phyloP scores from a whole-genome alignment of 441 rosid species.

The Jatropha multifida region DNA sequence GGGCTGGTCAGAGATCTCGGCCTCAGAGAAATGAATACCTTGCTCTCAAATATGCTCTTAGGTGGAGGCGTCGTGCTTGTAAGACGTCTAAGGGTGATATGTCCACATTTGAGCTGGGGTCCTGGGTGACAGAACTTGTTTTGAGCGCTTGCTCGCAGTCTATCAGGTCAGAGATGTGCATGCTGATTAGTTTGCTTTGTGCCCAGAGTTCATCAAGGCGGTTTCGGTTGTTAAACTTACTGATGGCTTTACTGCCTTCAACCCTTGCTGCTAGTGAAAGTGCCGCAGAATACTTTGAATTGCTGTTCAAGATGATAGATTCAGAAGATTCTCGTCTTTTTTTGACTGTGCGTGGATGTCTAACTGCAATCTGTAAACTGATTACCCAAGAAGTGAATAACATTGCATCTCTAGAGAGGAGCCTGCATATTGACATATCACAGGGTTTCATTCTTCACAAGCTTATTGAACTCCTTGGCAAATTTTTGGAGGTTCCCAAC shows the following conservation, averaged over 20 bases:
- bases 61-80: conserved; percentile 85
- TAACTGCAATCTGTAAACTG: conserved; percentile 79
- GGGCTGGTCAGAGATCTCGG: conserved; percentile 72
- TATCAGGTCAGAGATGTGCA: conserved; percentile 99
- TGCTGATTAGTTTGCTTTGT: conserved; percentile 86
- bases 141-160: conserved; percentile 99
- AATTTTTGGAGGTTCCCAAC: conserved; percentile 93
- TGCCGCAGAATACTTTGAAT: conserved; percentile 97
- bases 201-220: conserved; percentile 89
- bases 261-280: conserved; percentile 98
- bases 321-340: conserved; percentile 96
- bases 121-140: conserved; percentile 99
- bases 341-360: conserved; percentile 94
- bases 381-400: conserved; percentile 93
- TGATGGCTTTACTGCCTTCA: conserved; percentile 85
- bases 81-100: conserved; percentile 72
- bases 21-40: conserved; percentile 83
- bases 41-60: conserved; percentile 89
- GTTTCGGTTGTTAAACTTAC: conserved; percentile 82
- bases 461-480: conserved; percentile 96
- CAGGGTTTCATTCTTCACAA: conserved; percentile 99
- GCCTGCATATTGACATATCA: conserved; percentile 98
- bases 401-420: conserved; percentile 92
- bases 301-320: conserved; percentile 95
- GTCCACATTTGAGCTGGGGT: conserved; percentile 90